Base-by-base conservation (phyloP, 208 protist genomes). In the Trypanosomatidae sp. region DNA sequence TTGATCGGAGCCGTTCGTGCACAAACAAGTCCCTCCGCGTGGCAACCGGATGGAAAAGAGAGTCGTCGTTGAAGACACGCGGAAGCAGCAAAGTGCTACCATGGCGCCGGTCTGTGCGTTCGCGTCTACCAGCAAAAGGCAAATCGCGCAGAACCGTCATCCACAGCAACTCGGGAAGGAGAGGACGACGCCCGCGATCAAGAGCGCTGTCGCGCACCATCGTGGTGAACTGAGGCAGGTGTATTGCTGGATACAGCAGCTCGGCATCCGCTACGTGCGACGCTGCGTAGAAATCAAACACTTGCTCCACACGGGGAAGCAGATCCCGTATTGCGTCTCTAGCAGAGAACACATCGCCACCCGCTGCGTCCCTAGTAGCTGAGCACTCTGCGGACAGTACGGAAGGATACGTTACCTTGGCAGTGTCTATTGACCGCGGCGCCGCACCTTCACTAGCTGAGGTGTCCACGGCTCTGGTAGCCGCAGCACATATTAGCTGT, bases 281-380 rank as follows among this genome's bases (percentile, higher is more conserved):
- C 6, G 68, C 59, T 30, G 86, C 86, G 71, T 91, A 94, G 70
- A 86, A 89, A 47, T 85, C 75, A 67, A 86, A 94, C 3, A 91
- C 81, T 6, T 62, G 49, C 39, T 85, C 70, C 9, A 91, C 66
- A 15, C 74, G 56, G 36, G 65, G 28, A 30, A 78, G 73, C 65
- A 90, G 83, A 28, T 68, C 55, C 73, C 62, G 19, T 9, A 65
- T 25, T 9, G 30, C 46, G 33, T 50, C 41, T 53, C 49, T 43
- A 49, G 6, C 66, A 44, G 30, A 2, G 66, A 68, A 22, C 9
- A 4, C 44, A 15, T 53, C 25, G 25, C 12, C 25, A 68, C 44
- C n/a, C 3, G 25, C 44, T 68, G 64, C 25, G 39, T 25, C 36
- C 41, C 2, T 46, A 22, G 60, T 22, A 44, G 60, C 60, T 46